Percentiles rank a stretch among this genome's conserved stretches.
phyloP scores from a whole-genome alignment of 78 protist species.

The Chrysochromulina tobinii region DNA sequence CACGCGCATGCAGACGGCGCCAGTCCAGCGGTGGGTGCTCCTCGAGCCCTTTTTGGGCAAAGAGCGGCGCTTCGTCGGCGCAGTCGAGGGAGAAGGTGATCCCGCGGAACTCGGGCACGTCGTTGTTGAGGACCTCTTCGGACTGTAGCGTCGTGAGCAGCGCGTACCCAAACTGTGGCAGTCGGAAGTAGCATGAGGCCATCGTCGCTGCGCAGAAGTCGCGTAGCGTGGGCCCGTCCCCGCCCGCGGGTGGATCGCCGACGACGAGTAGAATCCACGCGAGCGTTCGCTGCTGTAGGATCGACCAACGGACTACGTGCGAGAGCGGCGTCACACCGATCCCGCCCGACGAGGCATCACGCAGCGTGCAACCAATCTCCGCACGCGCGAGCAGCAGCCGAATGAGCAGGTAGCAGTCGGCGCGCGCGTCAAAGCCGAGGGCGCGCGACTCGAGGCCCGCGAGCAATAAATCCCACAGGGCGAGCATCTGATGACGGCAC shows the following conservation, averaged over 20 bases:
- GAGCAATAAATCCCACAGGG: neutral
- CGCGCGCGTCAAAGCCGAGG: constrained; percentile 1
- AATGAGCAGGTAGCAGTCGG: neutral
- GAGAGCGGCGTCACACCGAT: too few species aligned
- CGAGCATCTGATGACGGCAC: neutral
- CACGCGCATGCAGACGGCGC: neutral
- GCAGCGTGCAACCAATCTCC: neutral
- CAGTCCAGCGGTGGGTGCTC: neutral
- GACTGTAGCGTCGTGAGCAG: neutral
- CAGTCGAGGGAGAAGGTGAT: constrained; percentile 25
- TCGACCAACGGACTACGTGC: too few species aligned
- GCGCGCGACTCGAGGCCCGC: neutral
- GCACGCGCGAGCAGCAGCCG: neutral
- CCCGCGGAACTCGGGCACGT: constrained; percentile 12
- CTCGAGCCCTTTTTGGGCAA: neutral
- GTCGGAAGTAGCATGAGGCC: neutral
- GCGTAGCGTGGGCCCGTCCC: neutral
- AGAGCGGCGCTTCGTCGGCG: neutral
- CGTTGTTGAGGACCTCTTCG: neutral
- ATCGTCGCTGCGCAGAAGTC: neutral
- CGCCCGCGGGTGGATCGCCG: neutral
- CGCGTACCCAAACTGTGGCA: neutral
- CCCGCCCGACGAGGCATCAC: too few species aligned
- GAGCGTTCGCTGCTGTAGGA: neutral
- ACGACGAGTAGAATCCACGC: neutral